Evolutionary conservation across 2,329 filamentous ascomycete genomes (phyloP).

Genomic region (Rutstroemia sydowiana): DNA sequence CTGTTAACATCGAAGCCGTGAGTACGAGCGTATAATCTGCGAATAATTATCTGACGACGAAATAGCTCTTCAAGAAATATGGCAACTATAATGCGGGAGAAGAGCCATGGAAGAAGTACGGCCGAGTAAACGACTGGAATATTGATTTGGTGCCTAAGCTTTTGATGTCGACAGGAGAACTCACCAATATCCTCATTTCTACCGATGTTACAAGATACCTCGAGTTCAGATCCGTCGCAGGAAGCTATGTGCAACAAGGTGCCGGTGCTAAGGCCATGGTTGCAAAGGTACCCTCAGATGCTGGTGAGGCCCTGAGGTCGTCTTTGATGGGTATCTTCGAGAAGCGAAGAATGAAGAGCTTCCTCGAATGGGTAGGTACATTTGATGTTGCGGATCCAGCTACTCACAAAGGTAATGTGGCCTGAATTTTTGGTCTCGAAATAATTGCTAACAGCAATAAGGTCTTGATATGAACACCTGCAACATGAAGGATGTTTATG

Average conservation of each 20-base stretch:
- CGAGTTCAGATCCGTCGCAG: conserved; percentile 90
- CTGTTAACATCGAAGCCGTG: conserved; percentile 92
- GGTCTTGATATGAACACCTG: conserved; percentile 71
- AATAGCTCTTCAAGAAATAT: conserved; percentile 91
- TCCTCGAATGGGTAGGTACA: conserved; percentile 88
- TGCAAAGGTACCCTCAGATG: conserved; percentile 94
- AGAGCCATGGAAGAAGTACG: conserved; percentile 98
- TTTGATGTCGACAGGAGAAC: conserved; percentile 95
- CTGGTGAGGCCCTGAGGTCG: conserved; percentile 80
- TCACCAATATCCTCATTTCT: conserved; percentile 96
- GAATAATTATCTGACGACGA: conserved; percentile 28
- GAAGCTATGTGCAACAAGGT: conserved; percentile 93
- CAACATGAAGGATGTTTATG: conserved; percentile 98
- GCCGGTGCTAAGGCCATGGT: conserved; percentile 76
- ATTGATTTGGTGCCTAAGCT: conserved; percentile 98
- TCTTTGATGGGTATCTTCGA: conserved; percentile 96
- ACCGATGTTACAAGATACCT: conserved; percentile 87
- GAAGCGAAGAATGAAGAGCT: conserved; percentile 94
- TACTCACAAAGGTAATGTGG: conserved; percentile 75
- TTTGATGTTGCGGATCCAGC: conserved; percentile 76
- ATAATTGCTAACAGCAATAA: conserved; percentile 32
- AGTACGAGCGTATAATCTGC: conserved; percentile 27
- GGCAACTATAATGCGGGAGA: conserved; percentile 71
- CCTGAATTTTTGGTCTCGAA: neutral
- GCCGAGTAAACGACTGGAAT: conserved; percentile 96